Evolutionary conservation across 2,329 filamentous ascomycete genomes (phyloP), one percentile per base, ranked within the genome.

Genomic region (Neophaeococcomyces mojaviensis): DNA sequence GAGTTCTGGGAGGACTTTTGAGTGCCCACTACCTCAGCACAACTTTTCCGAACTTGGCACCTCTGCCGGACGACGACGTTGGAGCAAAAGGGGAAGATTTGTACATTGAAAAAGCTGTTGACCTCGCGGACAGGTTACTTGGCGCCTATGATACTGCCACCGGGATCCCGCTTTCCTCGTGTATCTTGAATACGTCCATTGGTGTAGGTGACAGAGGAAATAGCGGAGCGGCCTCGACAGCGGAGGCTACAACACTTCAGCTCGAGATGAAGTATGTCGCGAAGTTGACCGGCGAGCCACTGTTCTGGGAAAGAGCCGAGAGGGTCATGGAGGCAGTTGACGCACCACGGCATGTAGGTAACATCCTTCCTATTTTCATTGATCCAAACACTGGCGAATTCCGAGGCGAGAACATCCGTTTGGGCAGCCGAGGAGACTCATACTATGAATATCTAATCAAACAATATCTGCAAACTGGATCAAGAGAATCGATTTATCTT

Each of bases 361-460:
- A 90, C 1, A 77, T 98, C 15, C 75, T 97, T 3, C 92, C 90
- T 28, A 97, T 97, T 59, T 97, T 84, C 66, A 84, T 98, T 55
- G 82, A 88, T 62, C 80, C 92, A 3, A 78, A 81, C 22, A 80
- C 72, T 10, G 92, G 92, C 47, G 70, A 79, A 44, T 98, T 97
- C 67, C 77, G 79, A 41, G 88, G 87, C 16, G 68, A 80, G 16
- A 94, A 96, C 60, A 90, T 98, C 59, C 85, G 92, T 15, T 75
- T 97, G 18, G 92, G 92, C 32, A 96, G 88, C 63, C 80, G 92
- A 50, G 92, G 92, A 37, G 92, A 98, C 69, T 96, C 89, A 39
- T 98, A 97, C 68, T 98, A 98, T 68, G 88, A 98, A 68, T 98
- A 98, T 64, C 79, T 98, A 41, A 94, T 97, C 72, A 98, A 98